Conservation (phyloP, 176 grass and related monocot species). For the Rhipidocladum racemiflorum region DNA sequence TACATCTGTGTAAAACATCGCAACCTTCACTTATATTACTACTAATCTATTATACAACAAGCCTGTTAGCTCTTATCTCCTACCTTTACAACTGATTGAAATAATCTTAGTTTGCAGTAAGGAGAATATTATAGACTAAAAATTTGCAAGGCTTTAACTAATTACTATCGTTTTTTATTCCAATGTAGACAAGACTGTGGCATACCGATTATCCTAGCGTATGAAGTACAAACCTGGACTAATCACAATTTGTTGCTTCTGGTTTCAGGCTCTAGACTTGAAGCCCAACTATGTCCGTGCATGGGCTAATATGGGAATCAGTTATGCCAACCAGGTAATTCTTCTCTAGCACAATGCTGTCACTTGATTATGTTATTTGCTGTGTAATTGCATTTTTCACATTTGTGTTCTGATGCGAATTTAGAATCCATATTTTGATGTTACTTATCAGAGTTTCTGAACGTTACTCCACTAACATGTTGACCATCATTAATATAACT, state of each 20-base stretch:
- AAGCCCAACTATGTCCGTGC: slow-evolving; percentile 98
- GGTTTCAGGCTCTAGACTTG: slow-evolving; percentile 86
- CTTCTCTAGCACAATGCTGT: slow-evolving; percentile 22
- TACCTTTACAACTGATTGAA: background rate
- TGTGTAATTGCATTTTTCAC: slow-evolving; percentile 23
- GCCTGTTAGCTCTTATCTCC: background rate
- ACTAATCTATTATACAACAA: background rate
- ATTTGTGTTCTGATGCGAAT: background rate
- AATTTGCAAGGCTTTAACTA: background rate
- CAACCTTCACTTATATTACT: slow-evolving; percentile 14
- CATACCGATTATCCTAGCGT: background rate
- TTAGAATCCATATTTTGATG: background rate
- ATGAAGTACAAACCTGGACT: slow-evolving; percentile 19
- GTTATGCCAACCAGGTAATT: slow-evolving; percentile 96
- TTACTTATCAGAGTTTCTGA: slow-evolving; percentile 13
- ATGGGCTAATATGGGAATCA: slow-evolving; percentile 99
- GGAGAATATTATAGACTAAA: background rate
- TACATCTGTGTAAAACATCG: background rate
- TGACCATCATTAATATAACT: background rate
- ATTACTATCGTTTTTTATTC: background rate
- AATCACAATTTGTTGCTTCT: slow-evolving; percentile 23
- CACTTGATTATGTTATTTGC: background rate
- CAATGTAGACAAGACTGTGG: background rate
- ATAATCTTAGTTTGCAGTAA: background rate
- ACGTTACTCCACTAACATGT: background rate